These are phyloP conservation scores for Cinnamomum chago DNA, from an alignment of 164 flowering plant species.

Conservation along the genomic window DNA sequence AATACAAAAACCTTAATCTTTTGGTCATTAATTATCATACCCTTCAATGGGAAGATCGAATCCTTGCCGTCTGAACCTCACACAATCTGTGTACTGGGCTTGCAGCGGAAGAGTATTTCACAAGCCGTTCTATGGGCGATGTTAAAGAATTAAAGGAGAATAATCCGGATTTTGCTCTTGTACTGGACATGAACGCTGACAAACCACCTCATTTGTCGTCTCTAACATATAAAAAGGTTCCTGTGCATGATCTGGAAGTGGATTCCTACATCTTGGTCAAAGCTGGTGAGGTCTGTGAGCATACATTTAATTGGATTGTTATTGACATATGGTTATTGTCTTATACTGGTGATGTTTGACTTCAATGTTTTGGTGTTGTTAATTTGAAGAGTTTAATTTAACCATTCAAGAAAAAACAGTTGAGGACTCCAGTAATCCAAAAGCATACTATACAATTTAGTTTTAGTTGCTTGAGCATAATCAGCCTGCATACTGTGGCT, in stretches of 20 bases:
- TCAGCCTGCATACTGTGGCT: not conserved
- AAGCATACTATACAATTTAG: not conserved
- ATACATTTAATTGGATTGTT: not conserved
- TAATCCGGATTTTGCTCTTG: conserved; percentile 87
- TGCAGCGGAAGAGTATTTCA: conserved; percentile 97
- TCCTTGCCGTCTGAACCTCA: not conserved
- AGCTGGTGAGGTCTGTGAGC: conserved; percentile 93
- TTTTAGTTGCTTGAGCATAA: not conserved
- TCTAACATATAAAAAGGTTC: conserved; percentile 59
- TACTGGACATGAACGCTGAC: conserved; percentile 50
- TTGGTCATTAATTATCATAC: not conserved
- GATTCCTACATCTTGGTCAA: conserved; percentile 88
- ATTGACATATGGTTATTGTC: not conserved
- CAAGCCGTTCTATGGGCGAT: conserved; percentile 86
- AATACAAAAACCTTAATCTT: conserved; percentile 8
- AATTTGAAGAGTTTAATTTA: not conserved
- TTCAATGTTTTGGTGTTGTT: not conserved
- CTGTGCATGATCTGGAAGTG: conserved; percentile 72
- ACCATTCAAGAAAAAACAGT: not conserved
- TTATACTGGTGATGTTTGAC: not conserved
- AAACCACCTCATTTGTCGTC: conserved; percentile 50
- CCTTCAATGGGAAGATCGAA: not conserved
- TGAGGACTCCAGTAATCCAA: not conserved
- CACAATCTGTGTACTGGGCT: not conserved
- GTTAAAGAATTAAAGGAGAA: conserved; percentile 91